Base-by-base conservation (phyloP, 257 asterid species). In the Asclepias syriaca region DNA sequence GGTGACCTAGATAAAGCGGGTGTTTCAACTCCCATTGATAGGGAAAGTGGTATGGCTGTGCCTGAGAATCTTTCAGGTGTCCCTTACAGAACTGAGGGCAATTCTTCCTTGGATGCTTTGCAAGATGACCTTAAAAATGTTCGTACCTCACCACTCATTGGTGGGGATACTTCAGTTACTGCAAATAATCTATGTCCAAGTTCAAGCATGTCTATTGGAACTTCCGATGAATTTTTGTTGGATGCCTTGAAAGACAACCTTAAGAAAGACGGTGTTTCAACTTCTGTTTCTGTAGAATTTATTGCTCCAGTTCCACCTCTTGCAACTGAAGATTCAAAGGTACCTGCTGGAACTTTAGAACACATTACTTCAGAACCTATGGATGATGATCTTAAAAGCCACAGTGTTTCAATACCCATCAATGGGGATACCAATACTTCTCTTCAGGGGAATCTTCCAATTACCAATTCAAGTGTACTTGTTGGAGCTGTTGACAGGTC, bases 41-140 rank as follows among this genome's bases (percentile, higher is more conserved):
- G 57, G 61, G 73, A 53, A 48, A 11, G 18, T 24, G 65, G 78
- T 75, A 11, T 77, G 11, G 32, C 64, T 59, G 69, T 7, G 8
- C 64, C 74, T 24, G 81, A 77, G 63, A 72, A 59, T 58, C 70
- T 70, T 66, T 70, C 72, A 56, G 2, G 1, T 56, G 32, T n/a
- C 61, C 61, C 61, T 18, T 5, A 8, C 72, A 80, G 57, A 73
- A 72, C 71, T 76, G 51, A 56, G 24, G 16, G 43, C 2, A 63
- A 63, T 72, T 55, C 76, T 67, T 27, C 73, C 19, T 50, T 46
- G 69, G 75, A 66, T 27, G 9, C 66, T 67, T 1, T 64, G 72
- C 59, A 51, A 68, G 69, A 60, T 65, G 84, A 75, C 43, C 76
- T 72, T 63, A 80, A 66, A 71, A 84, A 77, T 67, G 83, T 79